Evolutionary conservation across 2,329 filamentous ascomycete genomes (phyloP), one percentile per base, ranked within the genome.

Genomic region (Fusarium decemcellulare): DNA sequence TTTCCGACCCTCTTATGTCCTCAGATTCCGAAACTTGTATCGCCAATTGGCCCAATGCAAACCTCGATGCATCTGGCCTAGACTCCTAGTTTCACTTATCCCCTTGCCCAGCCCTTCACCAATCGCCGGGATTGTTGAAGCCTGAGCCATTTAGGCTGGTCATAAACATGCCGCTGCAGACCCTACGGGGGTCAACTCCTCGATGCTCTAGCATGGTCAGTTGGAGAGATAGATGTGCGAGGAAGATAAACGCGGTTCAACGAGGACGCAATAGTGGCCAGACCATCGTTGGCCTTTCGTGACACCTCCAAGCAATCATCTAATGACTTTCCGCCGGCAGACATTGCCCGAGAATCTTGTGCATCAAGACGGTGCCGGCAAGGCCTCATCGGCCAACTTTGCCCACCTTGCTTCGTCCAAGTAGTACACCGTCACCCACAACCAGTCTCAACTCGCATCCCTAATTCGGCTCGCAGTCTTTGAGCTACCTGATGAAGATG

Each of bases 141-240:
- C 52, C 52, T 11, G 52, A 29, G 10, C 52, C 29, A 29, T 46
- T 55, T 5, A 55, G 32, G 16, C 52, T 55, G 8, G 27, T 46
- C 52, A 55, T 55, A 11, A 55, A 55, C 6, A 40, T 46, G 23
- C 52, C 39, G 11, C 39, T 34, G 11, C 34, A 55, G 14, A 36
- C 42, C 14, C 53, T 23, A 9, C 27, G 6, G 8, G 42, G 30
- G 3, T 47, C 34, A 15, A 43, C 14, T 27, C 52, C 52, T 5
- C 15, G 39, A 14, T 43, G 27, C 14, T 36, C 52, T 55, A 15
- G 10, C 7, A 14, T 16, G 29, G n/a, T 23, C n/a, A 42, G 39
- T 16, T 42, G 18, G 10, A 9, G 12, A 16, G 8, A 27, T 27
- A 11, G 16, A 44, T 18, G 42, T 11, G 18, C 12, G 10, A 44